Conservation (phyloP, 2,329 filamentous ascomycete species). For the Calycina herbarum region DNA sequence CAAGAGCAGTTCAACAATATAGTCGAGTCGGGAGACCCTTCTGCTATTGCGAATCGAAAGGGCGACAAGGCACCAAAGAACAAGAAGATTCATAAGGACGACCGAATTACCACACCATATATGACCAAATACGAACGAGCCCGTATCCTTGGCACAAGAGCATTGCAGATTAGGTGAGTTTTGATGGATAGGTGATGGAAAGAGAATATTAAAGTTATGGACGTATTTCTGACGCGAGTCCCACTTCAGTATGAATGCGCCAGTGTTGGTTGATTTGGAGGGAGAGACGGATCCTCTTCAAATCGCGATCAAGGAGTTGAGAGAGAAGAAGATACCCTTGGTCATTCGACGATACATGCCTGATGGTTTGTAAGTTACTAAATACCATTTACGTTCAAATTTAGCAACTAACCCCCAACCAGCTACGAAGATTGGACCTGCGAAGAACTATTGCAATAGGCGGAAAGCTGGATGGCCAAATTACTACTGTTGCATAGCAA, state of each 20-base stretch:
- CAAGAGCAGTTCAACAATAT: slow-evolving; percentile 51
- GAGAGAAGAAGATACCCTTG: slow-evolving; percentile 97
- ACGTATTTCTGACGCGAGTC: neutral
- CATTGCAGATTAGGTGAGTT: slow-evolving; percentile 87
- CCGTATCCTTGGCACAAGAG: slow-evolving; percentile 87
- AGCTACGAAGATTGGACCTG: slow-evolving; percentile 97
- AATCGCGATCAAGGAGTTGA: slow-evolving; percentile 95
- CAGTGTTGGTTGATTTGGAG: slow-evolving; percentile 92
- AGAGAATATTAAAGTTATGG: neutral
- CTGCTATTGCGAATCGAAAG: slow-evolving; percentile 57
- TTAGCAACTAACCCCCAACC: slow-evolving; percentile 11
- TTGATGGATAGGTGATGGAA: neutral
- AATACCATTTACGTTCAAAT: neutral
- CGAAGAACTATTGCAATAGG: slow-evolving; percentile 73
- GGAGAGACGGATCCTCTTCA: slow-evolving; percentile 97
- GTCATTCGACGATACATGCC: slow-evolving; percentile 95
- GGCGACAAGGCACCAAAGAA: slow-evolving; percentile 62
- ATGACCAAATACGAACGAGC: slow-evolving; percentile 99
- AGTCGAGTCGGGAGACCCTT: slow-evolving; percentile 61
- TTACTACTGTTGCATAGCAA: slow-evolving; percentile 21
- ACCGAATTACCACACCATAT: slow-evolving; percentile 91
- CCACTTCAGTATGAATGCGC: slow-evolving; percentile 84
- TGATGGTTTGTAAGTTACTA: slow-evolving; percentile 79
- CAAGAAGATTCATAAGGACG: slow-evolving; percentile 87
- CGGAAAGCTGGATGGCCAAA: slow-evolving; percentile 10